Percentiles rank a stretch among this genome's conserved stretches.
Conservation (phyloP, 2,329 filamentous ascomycete genomes). For the Aschersonia sp. region DNA sequence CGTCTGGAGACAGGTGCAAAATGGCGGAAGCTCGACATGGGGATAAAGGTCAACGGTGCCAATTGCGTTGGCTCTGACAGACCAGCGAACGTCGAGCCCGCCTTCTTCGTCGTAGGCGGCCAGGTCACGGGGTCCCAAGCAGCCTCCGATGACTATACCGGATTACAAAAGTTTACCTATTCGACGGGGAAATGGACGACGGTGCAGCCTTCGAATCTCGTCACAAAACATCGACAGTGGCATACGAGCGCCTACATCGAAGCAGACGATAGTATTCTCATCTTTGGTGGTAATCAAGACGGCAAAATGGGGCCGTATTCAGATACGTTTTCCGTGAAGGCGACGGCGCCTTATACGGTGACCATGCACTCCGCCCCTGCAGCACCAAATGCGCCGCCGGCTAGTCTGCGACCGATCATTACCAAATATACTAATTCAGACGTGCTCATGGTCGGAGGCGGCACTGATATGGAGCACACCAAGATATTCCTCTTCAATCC, state of each 20-base stretch:
- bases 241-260: slow-evolving; percentile 68
- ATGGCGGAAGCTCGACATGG: slow-evolving; percentile 55
- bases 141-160: slow-evolving; percentile 43
- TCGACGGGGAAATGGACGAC: slow-evolving; percentile 37
- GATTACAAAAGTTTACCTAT: slow-evolving; percentile 56
- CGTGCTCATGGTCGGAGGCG: slow-evolving; percentile 62
- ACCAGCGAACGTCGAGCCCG: slow-evolving; percentile 41
- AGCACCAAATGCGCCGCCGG: slow-evolving; percentile 31
- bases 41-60: slow-evolving; percentile 57
- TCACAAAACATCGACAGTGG: slow-evolving; percentile 54
- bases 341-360: slow-evolving; percentile 49
- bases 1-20: slow-evolving; percentile 50
- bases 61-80: slow-evolving; percentile 61
- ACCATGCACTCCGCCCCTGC: slow-evolving; percentile 42
- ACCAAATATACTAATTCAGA: slow-evolving; percentile 58
- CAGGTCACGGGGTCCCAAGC: slow-evolving; percentile 15
- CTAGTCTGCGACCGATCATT: slow-evolving; percentile 48
- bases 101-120: slow-evolving; percentile 73
- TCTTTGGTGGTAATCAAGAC: slow-evolving; percentile 65
- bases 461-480: slow-evolving; percentile 30
- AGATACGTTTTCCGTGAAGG: slow-evolving; percentile 61
- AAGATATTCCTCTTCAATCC: slow-evolving; percentile 60
- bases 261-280: slow-evolving; percentile 54
- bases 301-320: slow-evolving; percentile 43
- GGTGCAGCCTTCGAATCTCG: slow-evolving; percentile 26